Conservation (phyloP, 2,329 filamentous ascomycete genomes). For the Fusarium duplospermum region DNA sequence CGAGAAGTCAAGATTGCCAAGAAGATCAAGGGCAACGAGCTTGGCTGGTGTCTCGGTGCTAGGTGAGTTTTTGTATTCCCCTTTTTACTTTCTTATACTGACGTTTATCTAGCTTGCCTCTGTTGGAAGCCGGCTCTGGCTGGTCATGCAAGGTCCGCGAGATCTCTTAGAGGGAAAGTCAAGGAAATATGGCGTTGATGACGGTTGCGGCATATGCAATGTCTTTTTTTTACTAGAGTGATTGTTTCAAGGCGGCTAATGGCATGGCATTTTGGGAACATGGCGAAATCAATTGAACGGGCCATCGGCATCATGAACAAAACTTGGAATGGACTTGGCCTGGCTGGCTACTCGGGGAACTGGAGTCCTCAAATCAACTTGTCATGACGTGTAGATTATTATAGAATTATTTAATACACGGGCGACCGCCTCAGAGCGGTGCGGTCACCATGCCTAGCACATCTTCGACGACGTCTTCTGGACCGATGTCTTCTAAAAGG, state of each 20-base stretch:
- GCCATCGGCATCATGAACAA: slow-evolving; percentile 33
- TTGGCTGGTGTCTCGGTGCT: slow-evolving; percentile 97
- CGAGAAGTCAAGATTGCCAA: slow-evolving; percentile 98
- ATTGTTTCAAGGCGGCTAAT: slow-evolving; percentile 32
- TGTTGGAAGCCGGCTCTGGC: slow-evolving; percentile 83
- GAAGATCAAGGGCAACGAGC: slow-evolving; percentile 97
- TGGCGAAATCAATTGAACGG: slow-evolving; percentile 28
- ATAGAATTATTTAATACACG: slow-evolving; percentile 46
- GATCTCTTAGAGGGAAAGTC: slow-evolving; percentile 63
- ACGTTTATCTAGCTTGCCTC: slow-evolving; percentile 73
- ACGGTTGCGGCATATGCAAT: slow-evolving; percentile 34
- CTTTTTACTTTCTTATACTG: slow-evolving; percentile 16
- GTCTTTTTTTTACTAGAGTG: slow-evolving; percentile 39
- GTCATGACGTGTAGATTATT: slow-evolving; percentile 41
- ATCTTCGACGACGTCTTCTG: slow-evolving; percentile 74
- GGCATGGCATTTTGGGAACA: slow-evolving; percentile 43
- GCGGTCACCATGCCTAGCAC: slow-evolving; percentile 68
- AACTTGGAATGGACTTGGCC: slow-evolving; percentile 28
- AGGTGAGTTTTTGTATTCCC: slow-evolving; percentile 70
- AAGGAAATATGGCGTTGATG: slow-evolving; percentile 39
- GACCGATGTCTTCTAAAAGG: slow-evolving; percentile 70
- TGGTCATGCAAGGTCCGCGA: slow-evolving; percentile 91
- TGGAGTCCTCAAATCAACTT: slow-evolving; percentile 31
- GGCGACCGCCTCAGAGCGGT: slow-evolving; percentile 52
- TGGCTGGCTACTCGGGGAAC: slow-evolving; percentile 32